These are phyloP conservation scores for Babesia ovis DNA, from an alignment of 169 alveolate species.

Conservation along the genomic window DNA sequence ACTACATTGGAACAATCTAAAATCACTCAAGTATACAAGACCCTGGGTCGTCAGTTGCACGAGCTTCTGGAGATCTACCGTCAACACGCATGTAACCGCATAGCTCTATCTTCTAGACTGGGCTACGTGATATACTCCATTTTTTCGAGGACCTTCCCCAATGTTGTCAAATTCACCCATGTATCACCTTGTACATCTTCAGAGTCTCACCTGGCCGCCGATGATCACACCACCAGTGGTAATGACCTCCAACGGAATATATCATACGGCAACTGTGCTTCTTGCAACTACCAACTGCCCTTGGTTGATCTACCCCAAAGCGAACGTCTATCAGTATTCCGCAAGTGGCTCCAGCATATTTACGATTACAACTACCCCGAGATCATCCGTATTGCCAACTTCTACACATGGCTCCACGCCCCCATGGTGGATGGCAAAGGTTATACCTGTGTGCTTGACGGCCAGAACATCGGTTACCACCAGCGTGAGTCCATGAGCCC, in stretches of 20 bases:
- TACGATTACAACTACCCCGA: conserved; percentile 43
- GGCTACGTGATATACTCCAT: conserved; percentile 25
- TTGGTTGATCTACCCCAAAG: conserved; percentile 22
- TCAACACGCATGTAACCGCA: conserved; percentile 13
- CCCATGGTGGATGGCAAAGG: conserved; percentile 16
- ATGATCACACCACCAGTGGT: background rate
- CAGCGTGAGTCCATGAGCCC: conserved; percentile 18
- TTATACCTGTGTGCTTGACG: conserved; percentile 63
- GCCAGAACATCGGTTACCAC: conserved; percentile 62
- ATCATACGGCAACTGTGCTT: conserved; percentile 31
- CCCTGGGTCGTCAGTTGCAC: conserved; percentile 11
- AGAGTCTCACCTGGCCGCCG: background rate
- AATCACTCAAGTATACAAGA: background rate
- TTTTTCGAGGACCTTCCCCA: conserved; percentile 1
- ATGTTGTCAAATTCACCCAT: conserved; percentile 5
- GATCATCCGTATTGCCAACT: conserved; percentile 34
- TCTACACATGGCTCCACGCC: conserved; percentile 34
- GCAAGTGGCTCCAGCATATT: conserved; percentile 40
- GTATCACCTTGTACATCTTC: conserved; percentile 8
- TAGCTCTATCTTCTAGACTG: conserved; percentile 17
- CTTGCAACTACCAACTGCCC: conserved; percentile 4
- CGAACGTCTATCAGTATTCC: conserved; percentile 43
- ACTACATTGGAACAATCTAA: background rate
- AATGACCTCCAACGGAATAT: background rate
- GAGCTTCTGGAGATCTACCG: conserved; percentile 13